These are phyloP conservation scores for Psilocybe cubensis DNA, from an alignment of 768 basidiomycete species.

Conservation along the genomic window DNA sequence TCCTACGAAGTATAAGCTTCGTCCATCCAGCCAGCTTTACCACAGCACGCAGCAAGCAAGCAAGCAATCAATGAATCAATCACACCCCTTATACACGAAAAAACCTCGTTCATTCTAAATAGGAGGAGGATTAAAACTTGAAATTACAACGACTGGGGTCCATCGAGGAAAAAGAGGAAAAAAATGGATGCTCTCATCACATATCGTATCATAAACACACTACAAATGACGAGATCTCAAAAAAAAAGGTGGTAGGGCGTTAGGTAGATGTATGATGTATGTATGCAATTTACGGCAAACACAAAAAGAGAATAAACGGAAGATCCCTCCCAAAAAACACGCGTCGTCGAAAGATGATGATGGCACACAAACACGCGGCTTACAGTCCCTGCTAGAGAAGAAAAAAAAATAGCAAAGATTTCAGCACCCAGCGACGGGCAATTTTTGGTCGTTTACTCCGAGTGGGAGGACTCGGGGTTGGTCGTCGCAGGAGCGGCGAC, in stretches of 20 bases:
- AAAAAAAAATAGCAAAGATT: no score
- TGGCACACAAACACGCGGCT: constrained; percentile 5
- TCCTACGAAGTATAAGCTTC: no score
- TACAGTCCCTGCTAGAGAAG: constrained; percentile 18
- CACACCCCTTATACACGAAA: neutral
- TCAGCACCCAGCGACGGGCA: no score
- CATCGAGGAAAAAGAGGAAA: no score
- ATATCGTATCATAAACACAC: neutral
- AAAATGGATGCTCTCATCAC: neutral
- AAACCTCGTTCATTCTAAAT: neutral
- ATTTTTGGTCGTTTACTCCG: constrained; percentile 39
- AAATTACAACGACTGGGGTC: no score
- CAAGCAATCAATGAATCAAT: no score
- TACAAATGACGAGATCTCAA: neutral
- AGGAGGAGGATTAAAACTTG: no score
- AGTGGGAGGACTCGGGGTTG: constrained; percentile 43
- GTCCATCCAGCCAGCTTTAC: no score
- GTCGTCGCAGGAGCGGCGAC: constrained; percentile 53
- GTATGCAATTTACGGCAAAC: no score
- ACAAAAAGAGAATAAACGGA: neutral
- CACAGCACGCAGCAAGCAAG: no score
- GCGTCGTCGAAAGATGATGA: neutral
- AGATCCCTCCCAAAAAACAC: neutral
- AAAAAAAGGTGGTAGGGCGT: neutral
- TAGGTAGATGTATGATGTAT: neutral